Conservation (phyloP, 345 rosid genomes). For the Capsella bursapastoris region DNA sequence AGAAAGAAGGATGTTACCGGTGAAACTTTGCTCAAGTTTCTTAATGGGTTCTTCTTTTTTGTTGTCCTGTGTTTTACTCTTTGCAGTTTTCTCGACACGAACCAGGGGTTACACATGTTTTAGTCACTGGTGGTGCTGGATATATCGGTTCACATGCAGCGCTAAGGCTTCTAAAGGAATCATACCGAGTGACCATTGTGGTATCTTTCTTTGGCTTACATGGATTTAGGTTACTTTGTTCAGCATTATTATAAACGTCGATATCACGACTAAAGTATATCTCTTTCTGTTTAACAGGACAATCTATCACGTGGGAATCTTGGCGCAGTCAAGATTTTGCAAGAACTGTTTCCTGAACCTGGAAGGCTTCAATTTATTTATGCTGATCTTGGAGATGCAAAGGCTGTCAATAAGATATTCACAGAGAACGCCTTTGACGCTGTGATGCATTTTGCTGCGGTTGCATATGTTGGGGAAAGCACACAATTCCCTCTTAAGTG, state of each 20-base stretch:
- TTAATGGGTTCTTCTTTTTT: background rate
- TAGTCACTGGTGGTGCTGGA: conserved; percentile 87
- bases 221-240: background rate
- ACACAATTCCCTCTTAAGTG: conserved; percentile 65
- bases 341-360: conserved; percentile 61
- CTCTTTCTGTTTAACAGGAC: conserved; percentile 48
- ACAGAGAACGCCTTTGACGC: conserved; percentile 65
- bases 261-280: background rate
- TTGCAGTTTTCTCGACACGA: conserved; percentile 53
- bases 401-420: conserved; percentile 58
- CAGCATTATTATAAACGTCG: background rate
- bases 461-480: conserved; percentile 80
- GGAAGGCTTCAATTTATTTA: conserved; percentile 71
- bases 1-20: background rate
- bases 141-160: conserved; percentile 84
- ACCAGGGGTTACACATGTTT: conserved; percentile 62
- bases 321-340: conserved; percentile 63
- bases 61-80: conserved; percentile 3
- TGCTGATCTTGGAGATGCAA: conserved; percentile 69
- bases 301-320: conserved; percentile 73
- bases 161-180: conserved; percentile 63
- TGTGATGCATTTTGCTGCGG: conserved; percentile 72
- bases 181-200: conserved; percentile 74
- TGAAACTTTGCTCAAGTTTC: conserved; percentile 14
- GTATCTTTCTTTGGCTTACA: conserved; percentile 42